A percentile compares a stretch with the other conserved stretches of the same genome.
Conservation (phyloP, 2,329 filamentous ascomycete genomes). For the Fusarium napiforme region DNA sequence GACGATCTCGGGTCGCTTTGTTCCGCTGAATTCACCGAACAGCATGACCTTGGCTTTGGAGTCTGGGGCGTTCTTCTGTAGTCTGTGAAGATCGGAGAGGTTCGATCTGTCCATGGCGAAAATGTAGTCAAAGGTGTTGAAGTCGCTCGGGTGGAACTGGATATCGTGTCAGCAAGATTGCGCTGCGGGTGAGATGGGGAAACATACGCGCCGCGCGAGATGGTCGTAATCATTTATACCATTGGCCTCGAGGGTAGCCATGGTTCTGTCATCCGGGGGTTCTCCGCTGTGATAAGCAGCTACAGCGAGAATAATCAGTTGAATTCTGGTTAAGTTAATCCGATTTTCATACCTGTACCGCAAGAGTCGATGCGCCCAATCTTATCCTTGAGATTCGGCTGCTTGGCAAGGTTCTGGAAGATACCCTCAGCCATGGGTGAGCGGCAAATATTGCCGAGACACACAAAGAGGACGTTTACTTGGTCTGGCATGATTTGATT, state of each 20-base stretch:
- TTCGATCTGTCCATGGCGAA: slow-evolving; percentile 94
- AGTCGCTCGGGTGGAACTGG: slow-evolving; percentile 73
- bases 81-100: slow-evolving; percentile 73
- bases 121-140: slow-evolving; percentile 89
- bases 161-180: slow-evolving; percentile 11
- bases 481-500: slow-evolving; percentile 54
- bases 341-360: slow-evolving; percentile 71
- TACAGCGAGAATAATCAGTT: slow-evolving; percentile 43
- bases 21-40: slow-evolving; percentile 84
- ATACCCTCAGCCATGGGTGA: slow-evolving; percentile 97
- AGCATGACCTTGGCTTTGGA: slow-evolving; percentile 76
- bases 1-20: slow-evolving; percentile 73
- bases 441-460: slow-evolving; percentile 93
- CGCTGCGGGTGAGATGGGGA: not conserved
- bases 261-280: slow-evolving; percentile 82
- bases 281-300: slow-evolving; percentile 86
- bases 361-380: slow-evolving; percentile 84
- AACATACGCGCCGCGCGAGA: slow-evolving; percentile 75
- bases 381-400: slow-evolving; percentile 66
- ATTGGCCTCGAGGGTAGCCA: slow-evolving; percentile 78
- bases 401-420: slow-evolving; percentile 77
- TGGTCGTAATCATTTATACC: slow-evolving; percentile 83
- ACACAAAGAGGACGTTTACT: slow-evolving; percentile 89
- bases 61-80: slow-evolving; percentile 67
- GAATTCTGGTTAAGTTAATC: not conserved